phyloP scores from a whole-genome alignment of 2,329 filamentous ascomycete genomes.

The Sporothrix mexicana region DNA sequence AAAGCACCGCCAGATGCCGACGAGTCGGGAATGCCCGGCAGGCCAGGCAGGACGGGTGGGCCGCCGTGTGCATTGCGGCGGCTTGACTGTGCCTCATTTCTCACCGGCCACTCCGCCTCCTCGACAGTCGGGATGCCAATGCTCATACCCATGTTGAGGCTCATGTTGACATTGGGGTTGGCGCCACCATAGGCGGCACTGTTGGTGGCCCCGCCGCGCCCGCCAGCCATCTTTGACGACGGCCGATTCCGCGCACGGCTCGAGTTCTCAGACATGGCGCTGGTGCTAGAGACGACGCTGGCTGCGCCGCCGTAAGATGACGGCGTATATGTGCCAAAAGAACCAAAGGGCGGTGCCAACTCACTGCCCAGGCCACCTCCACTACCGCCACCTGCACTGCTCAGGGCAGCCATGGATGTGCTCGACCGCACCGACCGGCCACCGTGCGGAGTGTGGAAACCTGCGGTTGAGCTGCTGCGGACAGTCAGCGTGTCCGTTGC shows the following conservation, averaged over 20 bases:
- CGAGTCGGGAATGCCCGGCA: slow-evolving; percentile 34
- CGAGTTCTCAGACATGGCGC: slow-evolving; percentile 43
- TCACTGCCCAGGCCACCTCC: not conserved
- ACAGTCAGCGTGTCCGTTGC: slow-evolving; percentile 36
- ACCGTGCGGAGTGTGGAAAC: slow-evolving; percentile 38
- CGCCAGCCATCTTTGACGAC: slow-evolving; percentile 11
- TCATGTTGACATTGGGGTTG: slow-evolving; percentile 19
- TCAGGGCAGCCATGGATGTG: slow-evolving; percentile 37
- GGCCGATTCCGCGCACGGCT: slow-evolving; percentile 37
- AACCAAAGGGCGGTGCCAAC: slow-evolving; percentile 27
- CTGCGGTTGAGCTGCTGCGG: slow-evolving; percentile 36
- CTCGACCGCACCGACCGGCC: slow-evolving; percentile 40
- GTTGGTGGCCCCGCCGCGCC: not conserved
- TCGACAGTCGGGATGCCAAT: slow-evolving; percentile 40
- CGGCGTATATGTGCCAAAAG: slow-evolving; percentile 37
- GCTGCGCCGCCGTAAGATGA: slow-evolving; percentile 18
- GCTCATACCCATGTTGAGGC: slow-evolving; percentile 30
- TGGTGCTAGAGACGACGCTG: slow-evolving; percentile 42
- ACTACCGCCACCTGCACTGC: not conserved
- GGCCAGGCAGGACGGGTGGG: slow-evolving; percentile 31
- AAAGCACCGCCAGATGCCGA: slow-evolving; percentile 37
- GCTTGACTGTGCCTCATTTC: not conserved
- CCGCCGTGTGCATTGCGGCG: slow-evolving; percentile 24
- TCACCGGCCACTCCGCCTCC: slow-evolving; percentile 40
- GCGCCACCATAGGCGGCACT: slow-evolving; percentile 20